Percentiles rank a stretch among this genome's conserved stretches.
Evolutionary conservation across 2,329 filamentous ascomycete species (phyloP).

Genomic region (Alternaria sp.): DNA sequence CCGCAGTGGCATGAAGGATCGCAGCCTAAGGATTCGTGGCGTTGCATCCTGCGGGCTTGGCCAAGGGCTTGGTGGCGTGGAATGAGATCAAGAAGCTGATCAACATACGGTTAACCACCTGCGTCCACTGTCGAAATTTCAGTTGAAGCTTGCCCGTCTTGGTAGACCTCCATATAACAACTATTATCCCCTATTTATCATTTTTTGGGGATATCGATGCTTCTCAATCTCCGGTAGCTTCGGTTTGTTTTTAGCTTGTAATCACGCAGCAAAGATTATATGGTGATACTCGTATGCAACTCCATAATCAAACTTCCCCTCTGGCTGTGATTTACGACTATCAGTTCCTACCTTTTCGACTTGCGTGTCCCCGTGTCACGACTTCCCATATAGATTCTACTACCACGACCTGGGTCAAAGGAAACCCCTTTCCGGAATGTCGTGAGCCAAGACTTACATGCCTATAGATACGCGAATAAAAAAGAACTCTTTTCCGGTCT

Average conservation of each 20-base stretch:
- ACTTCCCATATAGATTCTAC: no score
- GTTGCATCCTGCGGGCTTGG: constrained; percentile 3
- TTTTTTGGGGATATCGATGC: not conserved
- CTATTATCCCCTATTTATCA: not conserved
- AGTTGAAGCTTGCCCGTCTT: not conserved
- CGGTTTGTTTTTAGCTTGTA: not conserved
- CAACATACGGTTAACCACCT: not conserved
- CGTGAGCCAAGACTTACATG: not conserved
- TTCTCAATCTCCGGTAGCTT: not conserved
- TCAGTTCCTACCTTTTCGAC: no score
- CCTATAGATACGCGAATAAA: not conserved
- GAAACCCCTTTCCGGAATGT: not conserved
- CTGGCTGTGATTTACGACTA: not conserved
- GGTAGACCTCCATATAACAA: not conserved
- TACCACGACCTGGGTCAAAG: no score
- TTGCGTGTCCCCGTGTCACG: not conserved
- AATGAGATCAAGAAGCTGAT: not conserved
- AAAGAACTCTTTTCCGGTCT: not conserved
- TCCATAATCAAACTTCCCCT: not conserved
- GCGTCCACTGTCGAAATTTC: not conserved
- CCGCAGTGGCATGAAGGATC: not conserved
- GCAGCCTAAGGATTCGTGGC: constrained; percentile 3
- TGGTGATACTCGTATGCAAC: not conserved
- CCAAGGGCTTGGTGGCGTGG: not conserved
- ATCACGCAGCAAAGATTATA: not conserved